Conservation (phyloP, 306 rosid species). For the Citrullus mucosospermus region DNA sequence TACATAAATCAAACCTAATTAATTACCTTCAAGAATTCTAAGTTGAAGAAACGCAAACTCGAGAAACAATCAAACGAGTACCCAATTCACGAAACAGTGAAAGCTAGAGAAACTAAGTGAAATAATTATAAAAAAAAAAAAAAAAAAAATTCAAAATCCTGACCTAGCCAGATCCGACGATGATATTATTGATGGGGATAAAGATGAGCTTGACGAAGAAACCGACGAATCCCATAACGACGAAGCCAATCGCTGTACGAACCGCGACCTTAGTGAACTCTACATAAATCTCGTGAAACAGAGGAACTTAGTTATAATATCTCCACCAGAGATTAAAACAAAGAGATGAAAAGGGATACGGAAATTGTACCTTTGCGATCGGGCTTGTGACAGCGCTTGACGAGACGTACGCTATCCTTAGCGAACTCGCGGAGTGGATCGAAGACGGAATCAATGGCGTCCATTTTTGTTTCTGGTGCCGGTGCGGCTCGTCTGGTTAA, state of each 20-base stretch:
- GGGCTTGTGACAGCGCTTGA: conserved; percentile 66
- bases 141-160: neutral
- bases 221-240: conserved; percentile 63
- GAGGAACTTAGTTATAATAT: neutral
- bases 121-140: too few relatives aligned
- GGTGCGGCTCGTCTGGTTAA: neutral
- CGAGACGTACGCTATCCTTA: conserved; percentile 64
- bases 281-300: neutral
- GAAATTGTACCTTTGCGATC: conserved; percentile 45
- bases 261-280: conserved; percentile 71
- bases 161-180: conserved; percentile 67
- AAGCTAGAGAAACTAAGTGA: neutral
- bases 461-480: conserved; percentile 22
- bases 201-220: conserved; percentile 8
- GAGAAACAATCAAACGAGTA: neutral
- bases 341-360: neutral
- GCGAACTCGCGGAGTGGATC: conserved; percentile 62
- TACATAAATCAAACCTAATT: neutral
- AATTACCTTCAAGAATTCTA: neutral
- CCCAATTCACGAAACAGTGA: neutral
- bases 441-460: conserved; percentile 59
- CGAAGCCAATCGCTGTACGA: conserved; percentile 72
- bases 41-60: neutral
- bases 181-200: conserved; percentile 52
- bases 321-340: too few relatives aligned